These are phyloP conservation scores for Phytophthora sojae DNA, from an alignment of 352 stramenopile genomes.

Conservation along the genomic window DNA sequence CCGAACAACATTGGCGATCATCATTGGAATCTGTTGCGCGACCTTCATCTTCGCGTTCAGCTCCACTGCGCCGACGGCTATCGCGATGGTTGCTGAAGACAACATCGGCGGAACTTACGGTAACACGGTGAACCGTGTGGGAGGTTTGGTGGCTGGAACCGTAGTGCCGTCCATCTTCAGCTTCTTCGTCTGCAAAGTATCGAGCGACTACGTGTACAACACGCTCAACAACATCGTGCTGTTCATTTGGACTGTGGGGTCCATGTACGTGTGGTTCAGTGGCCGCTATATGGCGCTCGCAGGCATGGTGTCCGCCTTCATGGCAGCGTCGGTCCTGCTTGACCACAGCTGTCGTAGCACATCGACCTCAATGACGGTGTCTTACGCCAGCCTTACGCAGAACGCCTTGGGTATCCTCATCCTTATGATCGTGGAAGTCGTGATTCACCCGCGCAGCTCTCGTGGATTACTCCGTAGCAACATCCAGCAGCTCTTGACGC, in stretches of 20 bases:
- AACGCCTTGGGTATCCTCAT: conserved; percentile 79
- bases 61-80: conserved; percentile 66
- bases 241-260: conserved; percentile 68
- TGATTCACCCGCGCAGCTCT: conserved; percentile 62
- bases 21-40: conserved; percentile 66
- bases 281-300: conserved; percentile 59
- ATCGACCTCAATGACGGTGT: conserved; percentile 44
- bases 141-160: conserved; percentile 65
- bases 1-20: conserved; percentile 67
- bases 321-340: conserved; percentile 69
- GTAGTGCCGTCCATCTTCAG: conserved; percentile 80
- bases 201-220: conserved; percentile 55
- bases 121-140: conserved; percentile 71
- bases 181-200: conserved; percentile 79
- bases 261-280: conserved; percentile 83
- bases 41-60: conserved; percentile 83
- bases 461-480: conserved; percentile 66
- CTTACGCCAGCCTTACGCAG: conserved; percentile 73
- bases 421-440: conserved; percentile 69
- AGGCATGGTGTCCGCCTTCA: conserved; percentile 75
- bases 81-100: conserved; percentile 74
- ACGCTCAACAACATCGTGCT: conserved; percentile 72
- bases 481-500: conserved; percentile 57
- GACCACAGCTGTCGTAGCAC: conserved; percentile 53
- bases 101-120: conserved; percentile 77